These are phyloP conservation scores for Salix arbutifolia DNA, from an alignment of 345 rosid genomes.

Conservation along the genomic window DNA sequence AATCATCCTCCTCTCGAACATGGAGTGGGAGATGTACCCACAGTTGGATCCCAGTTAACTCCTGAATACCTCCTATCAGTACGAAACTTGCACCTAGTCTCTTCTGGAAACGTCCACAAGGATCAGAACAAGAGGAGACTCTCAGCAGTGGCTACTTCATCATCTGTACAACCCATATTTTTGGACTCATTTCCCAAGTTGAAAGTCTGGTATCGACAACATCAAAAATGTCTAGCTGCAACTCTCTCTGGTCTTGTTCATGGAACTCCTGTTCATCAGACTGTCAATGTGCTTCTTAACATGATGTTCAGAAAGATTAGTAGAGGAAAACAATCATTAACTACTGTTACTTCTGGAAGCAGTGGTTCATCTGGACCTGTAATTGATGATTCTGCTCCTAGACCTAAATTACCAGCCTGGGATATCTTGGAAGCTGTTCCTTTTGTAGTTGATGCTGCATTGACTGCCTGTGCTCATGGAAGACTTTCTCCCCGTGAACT, in stretches of 20 bases:
- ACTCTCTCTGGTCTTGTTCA: constrained; percentile 66
- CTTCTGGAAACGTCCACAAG: constrained; percentile 45
- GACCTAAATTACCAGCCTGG: constrained; percentile 92
- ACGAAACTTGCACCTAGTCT: constrained; percentile 64
- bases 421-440: constrained; percentile 89
- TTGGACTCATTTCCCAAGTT: constrained; percentile 88
- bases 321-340: constrained; percentile 47
- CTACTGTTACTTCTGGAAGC: constrained; percentile 69
- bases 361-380: constrained; percentile 63
- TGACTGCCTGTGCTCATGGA: constrained; percentile 90
- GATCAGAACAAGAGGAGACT: constrained; percentile 36
- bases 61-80: constrained; percentile 81
- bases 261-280: constrained; percentile 83
- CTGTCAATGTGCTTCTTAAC: constrained; percentile 70
- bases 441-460: constrained; percentile 79
- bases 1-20: constrained; percentile 74
- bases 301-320: constrained; percentile 82
- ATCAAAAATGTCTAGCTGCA: constrained; percentile 78
- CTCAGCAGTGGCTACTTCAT: constrained; percentile 35
- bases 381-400: constrained; percentile 49
- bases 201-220: constrained; percentile 80
- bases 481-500: constrained; percentile 88
- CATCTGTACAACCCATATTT: constrained; percentile 47
- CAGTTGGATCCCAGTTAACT: constrained; percentile 64
- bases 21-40: constrained; percentile 60